phyloP scores from a whole-genome alignment of 441 rosid genomes.

The Gossypium trilobum region DNA sequence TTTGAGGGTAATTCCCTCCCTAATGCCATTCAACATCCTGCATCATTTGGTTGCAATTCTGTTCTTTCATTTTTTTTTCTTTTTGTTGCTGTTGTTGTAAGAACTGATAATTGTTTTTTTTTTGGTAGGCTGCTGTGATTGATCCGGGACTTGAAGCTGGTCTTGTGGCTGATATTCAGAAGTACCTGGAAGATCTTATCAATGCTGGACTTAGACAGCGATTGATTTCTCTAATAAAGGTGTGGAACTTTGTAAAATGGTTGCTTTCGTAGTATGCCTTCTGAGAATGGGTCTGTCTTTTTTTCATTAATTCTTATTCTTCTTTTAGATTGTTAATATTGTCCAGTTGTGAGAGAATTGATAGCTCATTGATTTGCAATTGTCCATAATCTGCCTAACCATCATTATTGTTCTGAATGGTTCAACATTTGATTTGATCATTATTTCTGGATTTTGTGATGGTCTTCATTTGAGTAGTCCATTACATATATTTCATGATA shows the following conservation, averaged over 20 bases:
- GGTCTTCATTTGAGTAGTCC: background rate
- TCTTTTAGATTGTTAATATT: background rate
- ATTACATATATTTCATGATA: background rate
- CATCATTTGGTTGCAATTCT: background rate
- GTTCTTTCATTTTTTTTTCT: constrained; percentile 2
- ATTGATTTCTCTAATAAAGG: constrained; percentile 73
- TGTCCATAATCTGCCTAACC: background rate
- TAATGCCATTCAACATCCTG: background rate
- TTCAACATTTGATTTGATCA: background rate
- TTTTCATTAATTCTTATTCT: background rate
- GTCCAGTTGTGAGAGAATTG: background rate
- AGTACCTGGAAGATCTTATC: constrained; percentile 64
- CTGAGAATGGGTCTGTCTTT: background rate
- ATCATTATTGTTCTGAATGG: background rate
- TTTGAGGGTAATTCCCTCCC: constrained; percentile 48
- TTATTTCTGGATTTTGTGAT: background rate
- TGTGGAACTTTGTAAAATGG: constrained; percentile 18
- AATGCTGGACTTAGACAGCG: constrained; percentile 68
- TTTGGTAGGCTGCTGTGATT: constrained; percentile 75
- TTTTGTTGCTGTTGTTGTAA: background rate
- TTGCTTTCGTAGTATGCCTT: constrained; percentile 6
- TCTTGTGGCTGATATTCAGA: constrained; percentile 65
- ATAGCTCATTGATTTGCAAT: background rate
- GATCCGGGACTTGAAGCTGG: constrained; percentile 78
- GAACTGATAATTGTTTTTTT: constrained; percentile 16